A percentile compares a stretch with the other conserved stretches of the same genome.
phyloP scores from a whole-genome alignment of 306 rosid species.

The Medicago arabica region DNA sequence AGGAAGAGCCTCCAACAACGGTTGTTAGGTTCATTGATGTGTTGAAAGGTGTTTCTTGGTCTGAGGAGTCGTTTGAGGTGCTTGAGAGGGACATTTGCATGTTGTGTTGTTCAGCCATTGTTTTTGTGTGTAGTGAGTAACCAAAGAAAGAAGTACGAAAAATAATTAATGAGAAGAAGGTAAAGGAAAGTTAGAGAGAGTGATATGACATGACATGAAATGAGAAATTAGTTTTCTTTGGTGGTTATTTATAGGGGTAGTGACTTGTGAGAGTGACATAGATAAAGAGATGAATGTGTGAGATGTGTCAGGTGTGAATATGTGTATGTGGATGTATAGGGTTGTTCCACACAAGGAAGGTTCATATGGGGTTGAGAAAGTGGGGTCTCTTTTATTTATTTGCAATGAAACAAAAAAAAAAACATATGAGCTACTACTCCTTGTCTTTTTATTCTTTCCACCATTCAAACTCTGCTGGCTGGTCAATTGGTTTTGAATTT shows the following conservation, averaged over 20 bases:
- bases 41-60: not conserved
- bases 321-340: not conserved
- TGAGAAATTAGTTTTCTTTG: not conserved
- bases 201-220: not conserved
- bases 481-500: conserved; percentile 6
- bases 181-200: not conserved
- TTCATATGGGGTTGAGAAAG: not conserved
- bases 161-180: not conserved
- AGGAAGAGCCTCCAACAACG: not conserved
- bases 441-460: conserved; percentile 4
- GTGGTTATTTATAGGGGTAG: conserved; percentile 5
- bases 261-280: conserved; percentile 5
- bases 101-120: too few relatives aligned
- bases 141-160: not conserved
- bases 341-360: not conserved
- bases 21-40: too few relatives aligned
- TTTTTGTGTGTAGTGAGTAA: not conserved
- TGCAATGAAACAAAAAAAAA: conserved; percentile 4
- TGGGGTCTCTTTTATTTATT: conserved; percentile 8
- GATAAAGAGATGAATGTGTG: not conserved
- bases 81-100: not conserved
- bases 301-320: not conserved
- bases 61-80: not conserved
- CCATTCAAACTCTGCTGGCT: not conserved
- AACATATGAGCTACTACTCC: not conserved